Evolutionary conservation across 129 eudicot species (phyloP).

Genomic region (Arctium lappa): DNA sequence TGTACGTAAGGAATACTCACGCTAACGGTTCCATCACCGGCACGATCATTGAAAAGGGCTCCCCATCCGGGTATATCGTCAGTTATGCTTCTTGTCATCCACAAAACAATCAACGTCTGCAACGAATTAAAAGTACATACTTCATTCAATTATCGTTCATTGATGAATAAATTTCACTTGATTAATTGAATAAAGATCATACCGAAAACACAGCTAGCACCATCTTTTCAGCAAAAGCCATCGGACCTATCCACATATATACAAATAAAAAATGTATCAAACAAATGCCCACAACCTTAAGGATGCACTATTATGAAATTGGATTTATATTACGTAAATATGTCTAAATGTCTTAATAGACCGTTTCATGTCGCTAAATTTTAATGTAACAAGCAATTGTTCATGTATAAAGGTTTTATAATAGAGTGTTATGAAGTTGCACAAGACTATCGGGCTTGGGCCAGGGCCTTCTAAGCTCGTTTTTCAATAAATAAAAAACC

Average conservation of each 20-base stretch:
- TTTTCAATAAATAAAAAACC: not conserved
- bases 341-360: not conserved
- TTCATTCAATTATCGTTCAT: not conserved
- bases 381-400: not conserved
- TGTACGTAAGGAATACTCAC: slow-evolving; percentile 35
- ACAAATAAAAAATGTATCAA: not conserved
- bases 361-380: not conserved
- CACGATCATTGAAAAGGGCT: slow-evolving; percentile 61
- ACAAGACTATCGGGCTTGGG: not conserved
- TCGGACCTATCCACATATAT: slow-evolving; percentile 52
- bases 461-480: not conserved
- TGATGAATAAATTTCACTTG: not conserved
- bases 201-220: slow-evolving; percentile 68
- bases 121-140: not conserved
- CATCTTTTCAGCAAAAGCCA: slow-evolving; percentile 94
- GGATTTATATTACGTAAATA: not conserved
- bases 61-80: slow-evolving; percentile 96
- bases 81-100: slow-evolving; percentile 94
- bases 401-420: not conserved
- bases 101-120: slow-evolving; percentile 57
- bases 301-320: not conserved
- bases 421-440: not conserved
- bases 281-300: slow-evolving; percentile 1
- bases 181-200: not conserved
- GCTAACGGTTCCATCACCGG: slow-evolving; percentile 90